Percentiles rank a stretch among this genome's conserved stretches.
These are phyloP conservation scores for Suillus lakei DNA, from an alignment of 768 basidiomycete genomes.

Conservation along the genomic window DNA sequence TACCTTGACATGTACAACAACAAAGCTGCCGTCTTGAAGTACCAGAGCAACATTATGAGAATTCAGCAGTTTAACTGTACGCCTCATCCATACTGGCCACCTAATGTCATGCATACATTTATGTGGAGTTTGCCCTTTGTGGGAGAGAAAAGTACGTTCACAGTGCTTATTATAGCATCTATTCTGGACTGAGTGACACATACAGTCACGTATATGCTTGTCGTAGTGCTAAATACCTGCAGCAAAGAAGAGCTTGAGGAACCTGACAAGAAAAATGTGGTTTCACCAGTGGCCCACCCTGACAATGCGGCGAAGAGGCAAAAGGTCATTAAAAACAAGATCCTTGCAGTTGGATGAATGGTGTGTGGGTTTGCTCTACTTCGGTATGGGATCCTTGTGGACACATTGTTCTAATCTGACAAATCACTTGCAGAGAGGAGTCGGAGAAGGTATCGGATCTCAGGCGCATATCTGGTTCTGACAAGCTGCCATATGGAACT, in stretches of 20 bases:
- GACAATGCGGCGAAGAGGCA: no score
- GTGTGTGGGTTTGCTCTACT: slow-evolving; percentile 93
- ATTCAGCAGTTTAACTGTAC: slow-evolving; percentile 98
- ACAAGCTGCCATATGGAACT: slow-evolving; percentile 78
- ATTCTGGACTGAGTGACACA: slow-evolving; percentile 11
- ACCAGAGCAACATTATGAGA: slow-evolving; percentile 98
- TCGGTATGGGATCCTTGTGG: slow-evolving; percentile 60
- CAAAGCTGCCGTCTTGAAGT: slow-evolving; percentile 98
- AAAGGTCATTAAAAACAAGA: slow-evolving; percentile 97
- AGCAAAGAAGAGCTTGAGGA: slow-evolving; percentile 96
- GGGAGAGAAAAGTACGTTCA: slow-evolving; percentile 86
- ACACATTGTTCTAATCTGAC: background rate
- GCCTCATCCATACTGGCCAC: slow-evolving; percentile 96
- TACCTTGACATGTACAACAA: slow-evolving; percentile 99
- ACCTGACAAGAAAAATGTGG: slow-evolving; percentile 49
- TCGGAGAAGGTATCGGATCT: slow-evolving; percentile 97
- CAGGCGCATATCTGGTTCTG: slow-evolving; percentile 84
- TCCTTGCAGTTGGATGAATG: slow-evolving; percentile 96
- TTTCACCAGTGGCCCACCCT: slow-evolving; percentile 40
- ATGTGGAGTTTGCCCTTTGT: slow-evolving; percentile 99
- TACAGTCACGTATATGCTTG: slow-evolving; percentile 97
- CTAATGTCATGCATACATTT: slow-evolving; percentile 99
- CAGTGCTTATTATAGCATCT: background rate
- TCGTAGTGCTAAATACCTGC: slow-evolving; percentile 94
- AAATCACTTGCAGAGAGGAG: slow-evolving; percentile 71